Evolutionary conservation across 306 rosid genomes (phyloP).

Genomic region (Glycine soja): DNA sequence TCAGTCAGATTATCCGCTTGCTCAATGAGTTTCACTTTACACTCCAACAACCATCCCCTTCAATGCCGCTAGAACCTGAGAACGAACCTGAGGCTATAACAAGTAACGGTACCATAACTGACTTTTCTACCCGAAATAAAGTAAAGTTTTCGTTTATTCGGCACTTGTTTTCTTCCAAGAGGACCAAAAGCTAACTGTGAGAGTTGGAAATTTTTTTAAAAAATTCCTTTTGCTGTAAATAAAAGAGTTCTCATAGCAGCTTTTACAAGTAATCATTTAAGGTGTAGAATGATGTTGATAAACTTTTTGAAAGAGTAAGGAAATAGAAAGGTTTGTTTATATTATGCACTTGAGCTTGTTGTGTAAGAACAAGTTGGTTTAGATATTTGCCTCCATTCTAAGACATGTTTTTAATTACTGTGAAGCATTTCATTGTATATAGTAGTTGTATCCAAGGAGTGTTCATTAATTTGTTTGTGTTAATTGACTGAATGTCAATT

Average conservation of each 20-base stretch:
- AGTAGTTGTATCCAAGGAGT: background rate
- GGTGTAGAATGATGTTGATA: slow-evolving; percentile 39
- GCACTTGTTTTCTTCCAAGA: slow-evolving; percentile 75
- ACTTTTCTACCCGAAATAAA: slow-evolving; percentile 64
- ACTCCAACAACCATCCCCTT: slow-evolving; percentile 56
- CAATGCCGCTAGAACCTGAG: slow-evolving; percentile 47
- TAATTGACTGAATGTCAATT: slow-evolving; percentile 3
- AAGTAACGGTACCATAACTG: slow-evolving; percentile 62
- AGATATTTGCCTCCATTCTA: background rate
- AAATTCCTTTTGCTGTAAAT: slow-evolving; percentile 41
- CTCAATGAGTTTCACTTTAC: slow-evolving; percentile 68
- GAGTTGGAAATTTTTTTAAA: slow-evolving; percentile 49
- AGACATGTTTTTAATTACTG: background rate
- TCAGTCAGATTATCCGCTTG: slow-evolving; percentile 80
- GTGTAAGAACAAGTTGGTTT: slow-evolving; percentile 31
- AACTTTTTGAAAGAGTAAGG: slow-evolving; percentile 35
- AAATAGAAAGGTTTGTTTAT: slow-evolving; percentile 23
- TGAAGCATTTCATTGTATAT: slow-evolving; percentile 18
- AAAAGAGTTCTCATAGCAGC: slow-evolving; percentile 17
- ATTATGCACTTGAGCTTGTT: slow-evolving; percentile 21
- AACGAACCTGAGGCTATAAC: slow-evolving; percentile 52
- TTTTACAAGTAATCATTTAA: slow-evolving; percentile 30
- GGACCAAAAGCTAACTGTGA: slow-evolving; percentile 66
- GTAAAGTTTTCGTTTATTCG: slow-evolving; percentile 77
- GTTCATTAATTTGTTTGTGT: slow-evolving; percentile 4